A percentile compares a stretch with the other conserved stretches of the same genome.
Evolutionary conservation across 2,329 filamentous ascomycete genomes (phyloP).

Genomic region (Xylaria arbuscula): DNA sequence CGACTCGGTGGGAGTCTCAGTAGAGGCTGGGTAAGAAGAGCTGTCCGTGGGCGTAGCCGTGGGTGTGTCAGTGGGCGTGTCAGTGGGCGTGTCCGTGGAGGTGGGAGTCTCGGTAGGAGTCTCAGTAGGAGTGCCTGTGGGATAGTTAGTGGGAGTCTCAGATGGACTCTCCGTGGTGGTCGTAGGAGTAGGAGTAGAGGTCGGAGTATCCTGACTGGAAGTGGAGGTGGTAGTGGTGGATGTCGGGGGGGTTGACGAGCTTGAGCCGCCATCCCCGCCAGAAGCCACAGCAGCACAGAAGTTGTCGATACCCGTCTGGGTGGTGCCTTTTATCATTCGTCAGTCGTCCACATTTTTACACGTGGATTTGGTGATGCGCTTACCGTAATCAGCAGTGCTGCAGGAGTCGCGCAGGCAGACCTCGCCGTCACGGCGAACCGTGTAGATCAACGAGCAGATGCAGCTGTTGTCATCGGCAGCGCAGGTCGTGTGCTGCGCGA

Average conservation of each 20-base stretch:
- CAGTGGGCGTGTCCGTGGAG: slow-evolving; percentile 16
- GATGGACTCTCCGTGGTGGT: slow-evolving; percentile 35
- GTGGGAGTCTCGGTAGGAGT: slow-evolving; percentile 27
- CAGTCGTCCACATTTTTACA: neutral
- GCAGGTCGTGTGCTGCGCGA: slow-evolving; percentile 46
- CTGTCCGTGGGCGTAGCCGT: neutral
- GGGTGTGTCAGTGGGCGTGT: slow-evolving; percentile 19
- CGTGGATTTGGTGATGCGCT: slow-evolving; percentile 15
- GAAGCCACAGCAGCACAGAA: slow-evolving; percentile 45
- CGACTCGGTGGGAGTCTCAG: slow-evolving; percentile 4
- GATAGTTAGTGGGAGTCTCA: slow-evolving; percentile 36
- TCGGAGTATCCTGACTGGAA: slow-evolving; percentile 33
- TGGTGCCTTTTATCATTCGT: slow-evolving; percentile 38
- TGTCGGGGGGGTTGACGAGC: slow-evolving; percentile 24
- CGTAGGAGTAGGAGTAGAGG: slow-evolving; percentile 31
- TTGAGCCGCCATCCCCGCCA: slow-evolving; percentile 27
- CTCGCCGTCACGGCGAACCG: slow-evolving; percentile 47
- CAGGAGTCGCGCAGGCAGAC: slow-evolving; percentile 46
- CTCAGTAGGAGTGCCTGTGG: slow-evolving; percentile 27
- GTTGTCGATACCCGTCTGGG: slow-evolving; percentile 46
- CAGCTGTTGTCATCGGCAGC: slow-evolving; percentile 43
- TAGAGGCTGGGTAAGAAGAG: slow-evolving; percentile 4
- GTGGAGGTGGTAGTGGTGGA: slow-evolving; percentile 30
- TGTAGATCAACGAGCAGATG: slow-evolving; percentile 46
- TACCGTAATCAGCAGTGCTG: slow-evolving; percentile 47